Conservation (phyloP, 129 eudicot species). For the Escallonia herrerae region DNA sequence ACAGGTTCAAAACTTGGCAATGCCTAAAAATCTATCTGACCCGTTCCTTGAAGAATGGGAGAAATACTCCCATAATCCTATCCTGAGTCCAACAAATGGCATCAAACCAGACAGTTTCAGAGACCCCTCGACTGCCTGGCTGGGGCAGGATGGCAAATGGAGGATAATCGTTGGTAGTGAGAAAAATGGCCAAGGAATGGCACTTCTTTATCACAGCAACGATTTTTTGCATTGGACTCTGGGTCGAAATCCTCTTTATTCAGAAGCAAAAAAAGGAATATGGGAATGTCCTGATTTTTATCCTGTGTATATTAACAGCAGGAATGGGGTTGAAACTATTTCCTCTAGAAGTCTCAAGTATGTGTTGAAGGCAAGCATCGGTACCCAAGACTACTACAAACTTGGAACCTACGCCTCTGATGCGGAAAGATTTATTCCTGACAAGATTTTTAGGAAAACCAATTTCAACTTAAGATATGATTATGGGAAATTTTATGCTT, state of each 20-base stretch:
- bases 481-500: conserved; percentile 51
- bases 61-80: conserved; percentile 44
- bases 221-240: conserved; percentile 41
- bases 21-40: conserved; percentile 41
- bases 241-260: conserved; percentile 33
- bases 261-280: conserved; percentile 22
- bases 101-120: conserved; percentile 29
- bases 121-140: conserved; percentile 64
- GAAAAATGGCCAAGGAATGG: conserved; percentile 20
- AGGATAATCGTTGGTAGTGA: conserved; percentile 33
- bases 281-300: conserved; percentile 67
- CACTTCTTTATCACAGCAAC: conserved; percentile 23
- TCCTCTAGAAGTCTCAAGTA: conserved; percentile 17
- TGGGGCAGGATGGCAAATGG: conserved; percentile 32
- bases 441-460: conserved; percentile 17
- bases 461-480: conserved; percentile 33
- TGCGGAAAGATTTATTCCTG: conserved; percentile 27
- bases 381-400: conserved; percentile 30
- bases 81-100: conserved; percentile 17
- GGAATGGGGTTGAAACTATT: conserved; percentile 27
- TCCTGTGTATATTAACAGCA: conserved; percentile 24
- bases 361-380: conserved; percentile 39
- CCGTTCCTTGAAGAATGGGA: conserved; percentile 44
- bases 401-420: conserved; percentile 28
- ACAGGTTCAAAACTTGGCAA: conserved; percentile 45